Evolutionary conservation across 176 grass and related monocot species (phyloP).

Genomic region (Aegilops bicornis): DNA sequence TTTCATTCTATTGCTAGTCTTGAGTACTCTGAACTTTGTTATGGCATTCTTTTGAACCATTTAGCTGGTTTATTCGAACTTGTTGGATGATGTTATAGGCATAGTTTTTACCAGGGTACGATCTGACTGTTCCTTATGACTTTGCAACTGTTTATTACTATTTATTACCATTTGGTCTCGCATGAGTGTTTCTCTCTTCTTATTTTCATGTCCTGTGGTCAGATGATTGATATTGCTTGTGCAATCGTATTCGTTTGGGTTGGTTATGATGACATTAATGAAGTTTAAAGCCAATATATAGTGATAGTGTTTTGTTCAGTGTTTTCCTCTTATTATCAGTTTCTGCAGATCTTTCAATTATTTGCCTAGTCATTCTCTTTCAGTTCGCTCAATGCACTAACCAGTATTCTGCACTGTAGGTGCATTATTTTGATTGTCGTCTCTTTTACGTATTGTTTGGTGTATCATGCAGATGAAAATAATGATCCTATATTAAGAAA

Average conservation of each 20-base stretch:
- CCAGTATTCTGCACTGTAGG: background rate
- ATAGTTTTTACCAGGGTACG: background rate
- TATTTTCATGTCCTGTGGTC: background rate
- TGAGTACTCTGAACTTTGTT: background rate
- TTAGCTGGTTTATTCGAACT: background rate
- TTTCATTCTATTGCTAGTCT: background rate
- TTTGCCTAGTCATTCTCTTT: constrained; percentile 14
- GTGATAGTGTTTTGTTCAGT: background rate
- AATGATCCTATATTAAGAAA: background rate
- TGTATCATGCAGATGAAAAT: background rate
- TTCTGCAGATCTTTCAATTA: background rate
- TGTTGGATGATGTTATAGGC: background rate
- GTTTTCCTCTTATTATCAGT: background rate
- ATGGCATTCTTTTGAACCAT: constrained; percentile 12
- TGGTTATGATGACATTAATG: background rate
- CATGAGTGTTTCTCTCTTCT: background rate
- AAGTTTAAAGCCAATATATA: background rate
- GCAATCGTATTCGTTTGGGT: background rate
- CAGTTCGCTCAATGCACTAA: background rate
- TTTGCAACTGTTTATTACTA: background rate
- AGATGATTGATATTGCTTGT: background rate
- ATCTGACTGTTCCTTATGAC: background rate
- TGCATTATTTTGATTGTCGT: background rate
- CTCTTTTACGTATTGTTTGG: constrained; percentile 3
- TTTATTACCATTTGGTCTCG: background rate